Evolutionary conservation across 345 rosid species (phyloP).

Genomic region (Camelina neglecta): DNA sequence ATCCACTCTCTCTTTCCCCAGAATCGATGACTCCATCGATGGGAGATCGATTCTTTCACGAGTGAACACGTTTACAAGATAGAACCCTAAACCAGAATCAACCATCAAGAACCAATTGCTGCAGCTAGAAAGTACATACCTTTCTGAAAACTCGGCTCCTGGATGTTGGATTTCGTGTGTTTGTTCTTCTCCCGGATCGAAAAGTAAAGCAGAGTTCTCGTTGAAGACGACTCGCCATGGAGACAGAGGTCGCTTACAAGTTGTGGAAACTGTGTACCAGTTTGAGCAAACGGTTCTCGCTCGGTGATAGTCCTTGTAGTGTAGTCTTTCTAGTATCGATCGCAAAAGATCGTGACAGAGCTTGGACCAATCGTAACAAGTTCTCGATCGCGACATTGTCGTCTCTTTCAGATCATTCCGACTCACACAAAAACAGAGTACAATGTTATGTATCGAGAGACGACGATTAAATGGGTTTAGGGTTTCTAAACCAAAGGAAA

Average conservation of each 20-base stretch:
- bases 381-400: conserved; percentile 24
- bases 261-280: conserved; percentile 30
- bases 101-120: conserved; percentile 26
- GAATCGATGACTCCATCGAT: conserved; percentile 9
- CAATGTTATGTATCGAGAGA: no score
- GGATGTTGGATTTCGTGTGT: not conserved
- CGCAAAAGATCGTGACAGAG: conserved; percentile 21
- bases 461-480: not conserved
- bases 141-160: not conserved
- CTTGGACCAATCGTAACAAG: conserved; percentile 30
- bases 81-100: not conserved
- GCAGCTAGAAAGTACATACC: conserved; percentile 1
- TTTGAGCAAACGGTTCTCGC: conserved; percentile 35
- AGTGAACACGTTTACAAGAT: conserved; percentile 25
- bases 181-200: conserved; percentile 26
- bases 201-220: not conserved
- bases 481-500: not conserved
- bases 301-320: conserved; percentile 25
- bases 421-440: not conserved
- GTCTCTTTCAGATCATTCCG: conserved; percentile 16
- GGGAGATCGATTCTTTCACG: conserved; percentile 27
- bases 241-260: conserved; percentile 33
- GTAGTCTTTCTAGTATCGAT: conserved; percentile 28
- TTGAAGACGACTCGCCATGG: conserved; percentile 25
- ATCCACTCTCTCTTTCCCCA: not conserved